Evolutionary conservation across 2,329 filamentous ascomycete species (phyloP).

Genomic region (Colletotrichum caudatum): DNA sequence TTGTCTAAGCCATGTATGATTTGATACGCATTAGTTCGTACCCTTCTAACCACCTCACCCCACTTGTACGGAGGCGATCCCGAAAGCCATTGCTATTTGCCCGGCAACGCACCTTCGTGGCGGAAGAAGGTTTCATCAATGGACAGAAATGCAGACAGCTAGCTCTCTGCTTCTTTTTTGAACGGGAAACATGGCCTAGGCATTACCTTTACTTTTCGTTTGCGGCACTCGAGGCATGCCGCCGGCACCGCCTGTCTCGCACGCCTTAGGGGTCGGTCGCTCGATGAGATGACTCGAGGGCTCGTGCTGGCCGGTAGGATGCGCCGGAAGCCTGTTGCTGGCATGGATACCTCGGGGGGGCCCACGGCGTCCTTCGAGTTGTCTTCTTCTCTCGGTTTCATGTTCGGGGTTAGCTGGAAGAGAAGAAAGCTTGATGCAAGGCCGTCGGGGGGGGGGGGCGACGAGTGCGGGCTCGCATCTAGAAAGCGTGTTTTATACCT

Average conservation of each 20-base stretch:
- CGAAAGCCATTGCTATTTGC: constrained; percentile 13
- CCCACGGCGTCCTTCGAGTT: background rate
- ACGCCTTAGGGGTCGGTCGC: constrained; percentile 4
- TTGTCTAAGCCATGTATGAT: constrained; percentile 16
- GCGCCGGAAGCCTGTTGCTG: constrained; percentile 2
- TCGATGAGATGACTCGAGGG: background rate
- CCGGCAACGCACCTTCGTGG: background rate
- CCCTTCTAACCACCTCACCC: constrained; percentile 10
- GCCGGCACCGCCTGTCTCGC: constrained; percentile 27
- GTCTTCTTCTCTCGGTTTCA: background rate
- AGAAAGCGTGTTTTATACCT: constrained; percentile 1
- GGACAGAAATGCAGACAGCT: background rate
- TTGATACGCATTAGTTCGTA: constrained; percentile 7
- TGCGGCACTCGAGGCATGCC: constrained; percentile 31
- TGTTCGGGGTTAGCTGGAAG: background rate
- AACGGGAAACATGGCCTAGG: background rate
- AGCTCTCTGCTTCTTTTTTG: background rate
- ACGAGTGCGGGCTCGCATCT: background rate
- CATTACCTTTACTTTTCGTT: constrained; percentile 34
- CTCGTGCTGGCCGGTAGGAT: constrained; percentile 10
- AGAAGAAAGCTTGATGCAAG: background rate
- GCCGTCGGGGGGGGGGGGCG: background rate
- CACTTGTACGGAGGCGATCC: constrained; percentile 21
- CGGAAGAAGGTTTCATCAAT: constrained; percentile 4
- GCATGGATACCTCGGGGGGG: background rate